Evolutionary conservation across 176 grass and related monocot species (phyloP), one percentile per base, ranked within the genome.

Genomic region (Olyra latifolia): DNA sequence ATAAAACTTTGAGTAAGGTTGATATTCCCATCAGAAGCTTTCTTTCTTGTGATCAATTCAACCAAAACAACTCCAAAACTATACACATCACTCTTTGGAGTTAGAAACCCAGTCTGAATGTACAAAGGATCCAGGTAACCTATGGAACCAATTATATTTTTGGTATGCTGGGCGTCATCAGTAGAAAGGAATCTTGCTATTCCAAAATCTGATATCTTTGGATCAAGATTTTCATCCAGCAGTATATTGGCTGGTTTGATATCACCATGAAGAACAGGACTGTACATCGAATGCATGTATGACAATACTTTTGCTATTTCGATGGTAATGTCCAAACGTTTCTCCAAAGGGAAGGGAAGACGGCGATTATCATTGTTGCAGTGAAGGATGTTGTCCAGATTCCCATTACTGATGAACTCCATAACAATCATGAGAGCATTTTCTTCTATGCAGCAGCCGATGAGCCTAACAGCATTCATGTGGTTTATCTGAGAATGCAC

Each of bases 401-500:
- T 55, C 10, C 71, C 71, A 74, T 74, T 55, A 53, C 10, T 14
- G 3, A 56, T 32, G 5, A 74, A 40, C 10, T 74, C 71, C 71
- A 74, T 74, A 40, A 56, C 71, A 9, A 74, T 74, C 11, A 10
- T 40, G 8, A 74, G 49, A 74, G 71, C 71, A 24, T 74, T 74
- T 56, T 38, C 69, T 46, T 72, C 69, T 5, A 27, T 72, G 28
- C 69, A 72, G 28, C 69, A 53, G 8, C 69, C 47, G 7, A 72
- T 13, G 8, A 72, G 29, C 53, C 48, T 38, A 1, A 54, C 47
- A 13, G 56, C 71, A 40, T 74, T 74, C 50, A 15, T 74, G 50
- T 74, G 71, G 7, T 74, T 74, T 56, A 56, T 74, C 8, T 74
- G 71, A 32, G 71, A 74, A 23, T 74, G 71, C 50, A 55, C 50